phyloP scores from a whole-genome alignment of 2,329 filamentous ascomycete species.

The Fusarium sp. region DNA sequence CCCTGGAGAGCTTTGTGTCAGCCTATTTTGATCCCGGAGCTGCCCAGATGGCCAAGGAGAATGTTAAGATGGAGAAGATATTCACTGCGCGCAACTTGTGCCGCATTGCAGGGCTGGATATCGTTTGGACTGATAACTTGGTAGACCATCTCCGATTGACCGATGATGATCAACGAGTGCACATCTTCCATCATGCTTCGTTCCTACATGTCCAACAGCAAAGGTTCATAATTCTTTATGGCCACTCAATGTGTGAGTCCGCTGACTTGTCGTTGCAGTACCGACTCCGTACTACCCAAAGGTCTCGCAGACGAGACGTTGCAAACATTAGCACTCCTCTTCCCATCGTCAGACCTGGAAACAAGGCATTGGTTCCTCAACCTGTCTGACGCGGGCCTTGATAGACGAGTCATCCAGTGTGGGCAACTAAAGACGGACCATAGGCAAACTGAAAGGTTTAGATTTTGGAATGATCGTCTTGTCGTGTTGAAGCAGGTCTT shows the following conservation, averaged over 20 bases:
- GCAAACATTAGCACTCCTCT: background rate
- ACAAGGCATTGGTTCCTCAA: background rate
- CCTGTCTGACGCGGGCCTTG: background rate
- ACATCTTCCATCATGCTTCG: background rate
- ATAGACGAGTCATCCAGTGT: background rate
- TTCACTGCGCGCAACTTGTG: background rate
- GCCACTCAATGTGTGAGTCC: background rate
- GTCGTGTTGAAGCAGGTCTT: background rate
- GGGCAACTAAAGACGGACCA: background rate
- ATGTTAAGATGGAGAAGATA: background rate
- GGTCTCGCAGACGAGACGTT: background rate
- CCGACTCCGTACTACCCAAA: background rate
- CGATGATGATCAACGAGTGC: background rate
- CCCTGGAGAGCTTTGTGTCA: background rate
- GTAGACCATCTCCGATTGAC: background rate
- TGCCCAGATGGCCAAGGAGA: background rate
- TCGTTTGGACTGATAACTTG: background rate
- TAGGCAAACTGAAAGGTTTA: background rate
- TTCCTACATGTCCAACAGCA: background rate
- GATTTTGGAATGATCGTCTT: slow-evolving; percentile 1
- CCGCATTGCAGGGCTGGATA: background rate
- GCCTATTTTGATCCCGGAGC: background rate
- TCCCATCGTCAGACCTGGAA: background rate
- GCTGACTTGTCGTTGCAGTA: background rate
- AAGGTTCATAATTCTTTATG: background rate